These are phyloP conservation scores for Monascus purpureus DNA, from an alignment of 495 filamentous ascomycete genomes.

Conservation along the genomic window DNA sequence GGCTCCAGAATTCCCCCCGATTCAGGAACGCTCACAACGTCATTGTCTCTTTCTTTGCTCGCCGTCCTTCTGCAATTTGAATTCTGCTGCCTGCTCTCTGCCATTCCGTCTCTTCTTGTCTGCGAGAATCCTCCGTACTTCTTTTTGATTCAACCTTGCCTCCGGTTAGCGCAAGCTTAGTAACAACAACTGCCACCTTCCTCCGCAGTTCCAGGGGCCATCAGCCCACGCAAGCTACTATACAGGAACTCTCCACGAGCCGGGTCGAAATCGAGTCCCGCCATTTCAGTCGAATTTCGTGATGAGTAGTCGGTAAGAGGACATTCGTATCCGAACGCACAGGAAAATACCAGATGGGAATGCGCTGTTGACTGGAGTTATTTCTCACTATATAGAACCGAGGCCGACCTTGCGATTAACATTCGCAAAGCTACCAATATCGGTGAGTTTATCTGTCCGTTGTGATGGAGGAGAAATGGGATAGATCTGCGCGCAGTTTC, in stretches of 20 bases:
- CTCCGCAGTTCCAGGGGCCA: not conserved
- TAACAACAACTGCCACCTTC: not conserved
- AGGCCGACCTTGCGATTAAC: slow-evolving; percentile 85
- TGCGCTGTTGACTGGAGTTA: not conserved
- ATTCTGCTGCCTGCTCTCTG: slow-evolving; percentile 9
- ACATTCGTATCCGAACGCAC: not conserved
- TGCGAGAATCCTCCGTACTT: not conserved
- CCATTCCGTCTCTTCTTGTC: not conserved
- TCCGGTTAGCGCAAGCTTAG: slow-evolving; percentile 6
- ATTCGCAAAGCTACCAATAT: slow-evolving; percentile 94
- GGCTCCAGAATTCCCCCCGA: slow-evolving; percentile 27
- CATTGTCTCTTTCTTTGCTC: slow-evolving; percentile 10
- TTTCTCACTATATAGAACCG: slow-evolving; percentile 55
- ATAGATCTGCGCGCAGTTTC: too few species aligned
- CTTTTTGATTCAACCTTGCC: slow-evolving; percentile 1
- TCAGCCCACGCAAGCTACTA: not conserved
- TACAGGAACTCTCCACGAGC: not conserved
- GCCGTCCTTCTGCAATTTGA: not conserved
- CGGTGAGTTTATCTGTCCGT: too few species aligned
- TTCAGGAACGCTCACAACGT: slow-evolving; percentile 17
- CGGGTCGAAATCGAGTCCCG: not conserved
- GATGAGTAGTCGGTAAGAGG: slow-evolving; percentile 34
- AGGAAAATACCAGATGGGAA: not conserved
- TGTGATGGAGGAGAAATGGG: too few species aligned
- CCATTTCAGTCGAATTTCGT: too few species aligned